These are phyloP conservation scores for Alternaria gaisen DNA, from an alignment of 2,329 filamentous ascomycete species.

Conservation along the genomic window DNA sequence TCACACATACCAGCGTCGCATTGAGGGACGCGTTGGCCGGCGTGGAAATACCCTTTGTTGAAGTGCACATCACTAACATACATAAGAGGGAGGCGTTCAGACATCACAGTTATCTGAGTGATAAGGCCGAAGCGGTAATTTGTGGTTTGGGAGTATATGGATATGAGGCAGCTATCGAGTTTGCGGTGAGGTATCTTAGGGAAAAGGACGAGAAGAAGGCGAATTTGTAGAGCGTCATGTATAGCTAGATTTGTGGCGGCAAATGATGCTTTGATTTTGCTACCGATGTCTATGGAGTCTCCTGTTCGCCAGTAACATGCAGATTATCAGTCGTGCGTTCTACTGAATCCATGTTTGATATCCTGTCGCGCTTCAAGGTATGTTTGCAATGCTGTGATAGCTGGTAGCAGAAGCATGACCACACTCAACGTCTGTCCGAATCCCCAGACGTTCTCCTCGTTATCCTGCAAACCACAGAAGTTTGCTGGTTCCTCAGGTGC, in stretches of 20 bases:
- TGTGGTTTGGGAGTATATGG: slow-evolving; percentile 67
- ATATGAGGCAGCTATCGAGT: slow-evolving; percentile 58
- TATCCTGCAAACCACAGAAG: slow-evolving; percentile 37
- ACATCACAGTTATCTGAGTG: slow-evolving; percentile 75
- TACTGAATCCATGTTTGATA: slow-evolving; percentile 21
- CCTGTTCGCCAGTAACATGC: neutral
- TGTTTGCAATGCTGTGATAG: slow-evolving; percentile 36
- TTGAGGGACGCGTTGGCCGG: slow-evolving; percentile 77
- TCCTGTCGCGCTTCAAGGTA: slow-evolving; percentile 41
- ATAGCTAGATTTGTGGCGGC: neutral
- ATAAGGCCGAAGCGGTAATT: slow-evolving; percentile 78
- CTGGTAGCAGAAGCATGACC: slow-evolving; percentile 39
- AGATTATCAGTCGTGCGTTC: neutral
- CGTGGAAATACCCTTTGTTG: slow-evolving; percentile 76
- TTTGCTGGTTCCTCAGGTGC: slow-evolving; percentile 23
- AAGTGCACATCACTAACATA: slow-evolving; percentile 80
- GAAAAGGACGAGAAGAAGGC: neutral
- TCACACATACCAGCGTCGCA: slow-evolving; percentile 79
- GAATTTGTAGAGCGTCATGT: neutral
- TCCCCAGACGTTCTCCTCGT: slow-evolving; percentile 40
- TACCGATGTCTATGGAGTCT: neutral
- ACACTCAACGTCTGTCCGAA: slow-evolving; percentile 45
- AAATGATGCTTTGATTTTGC: neutral
- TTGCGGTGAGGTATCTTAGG: slow-evolving; percentile 45
- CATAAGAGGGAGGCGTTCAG: slow-evolving; percentile 75